phyloP scores from a whole-genome alignment of 2,329 filamentous ascomycete genomes.

The Coniosporium tulheliwenetii region DNA sequence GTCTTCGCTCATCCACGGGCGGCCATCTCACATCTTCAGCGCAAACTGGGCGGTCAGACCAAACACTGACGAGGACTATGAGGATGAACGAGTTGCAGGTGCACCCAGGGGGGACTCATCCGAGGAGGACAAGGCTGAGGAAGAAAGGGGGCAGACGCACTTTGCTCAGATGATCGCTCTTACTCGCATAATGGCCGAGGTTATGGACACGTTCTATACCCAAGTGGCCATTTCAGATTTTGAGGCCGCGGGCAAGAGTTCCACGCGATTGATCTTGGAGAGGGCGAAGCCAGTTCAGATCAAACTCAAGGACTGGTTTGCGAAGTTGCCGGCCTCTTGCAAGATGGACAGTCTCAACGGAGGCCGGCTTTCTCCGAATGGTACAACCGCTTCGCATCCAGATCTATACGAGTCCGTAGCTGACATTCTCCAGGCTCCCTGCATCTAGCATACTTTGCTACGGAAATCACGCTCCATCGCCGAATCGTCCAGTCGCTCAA shows the following conservation, averaged over 20 bases:
- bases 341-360: slow-evolving; percentile 45
- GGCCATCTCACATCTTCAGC: slow-evolving; percentile 60
- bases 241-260: slow-evolving; percentile 48
- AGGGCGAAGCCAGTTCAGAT: slow-evolving; percentile 71
- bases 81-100: slow-evolving; percentile 43
- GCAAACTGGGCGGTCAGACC: slow-evolving; percentile 62
- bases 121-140: slow-evolving; percentile 45
- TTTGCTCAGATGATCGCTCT: slow-evolving; percentile 64
- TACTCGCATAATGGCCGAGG: slow-evolving; percentile 61
- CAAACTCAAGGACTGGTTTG: slow-evolving; percentile 70
- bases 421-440: slow-evolving; percentile 39
- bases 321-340: slow-evolving; percentile 44
- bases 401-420: neutral
- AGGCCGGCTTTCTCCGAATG: slow-evolving; percentile 27
- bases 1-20: slow-evolving; percentile 71
- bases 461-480: slow-evolving; percentile 83
- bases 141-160: slow-evolving; percentile 51
- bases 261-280: slow-evolving; percentile 56
- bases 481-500: slow-evolving; percentile 74
- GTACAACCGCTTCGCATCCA: slow-evolving; percentile 9
- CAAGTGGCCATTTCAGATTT: slow-evolving; percentile 59
- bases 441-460: slow-evolving; percentile 84
- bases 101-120: slow-evolving; percentile 21
- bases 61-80: slow-evolving; percentile 51
- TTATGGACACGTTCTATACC: slow-evolving; percentile 71